phyloP scores from a whole-genome alignment of 768 basidiomycete genomes.

The Leccinum obscurum region DNA sequence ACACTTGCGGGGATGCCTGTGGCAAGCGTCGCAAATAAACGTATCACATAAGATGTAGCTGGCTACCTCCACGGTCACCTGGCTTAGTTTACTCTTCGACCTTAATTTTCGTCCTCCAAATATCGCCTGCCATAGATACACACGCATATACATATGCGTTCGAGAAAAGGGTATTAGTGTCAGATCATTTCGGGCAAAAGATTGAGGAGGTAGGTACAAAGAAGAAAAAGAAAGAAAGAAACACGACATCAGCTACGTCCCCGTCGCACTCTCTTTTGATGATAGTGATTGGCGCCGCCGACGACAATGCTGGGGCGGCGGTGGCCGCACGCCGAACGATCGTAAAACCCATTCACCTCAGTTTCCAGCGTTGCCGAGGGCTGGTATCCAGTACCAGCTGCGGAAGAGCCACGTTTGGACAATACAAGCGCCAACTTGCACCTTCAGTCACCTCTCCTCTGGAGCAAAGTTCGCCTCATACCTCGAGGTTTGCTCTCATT shows the following conservation, averaged over 20 bases:
- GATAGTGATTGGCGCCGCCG: too few species aligned
- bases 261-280: slow-evolving; percentile 21
- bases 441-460: too few species aligned
- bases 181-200: too few species aligned
- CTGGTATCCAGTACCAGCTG: too few species aligned
- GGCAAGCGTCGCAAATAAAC: not conserved
- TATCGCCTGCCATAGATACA: not conserved
- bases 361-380: slow-evolving; percentile 1
- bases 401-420: too few species aligned
- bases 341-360: not conserved
- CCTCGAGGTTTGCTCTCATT: too few species aligned
- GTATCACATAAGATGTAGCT: not conserved
- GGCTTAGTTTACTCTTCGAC: slow-evolving; percentile 11
- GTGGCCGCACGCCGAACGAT: not conserved
- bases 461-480: too few species aligned
- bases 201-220: too few species aligned
- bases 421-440: too few species aligned
- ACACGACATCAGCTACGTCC: not conserved
- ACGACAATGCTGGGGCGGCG: not conserved
- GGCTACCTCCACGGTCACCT: not conserved
- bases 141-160: not conserved
- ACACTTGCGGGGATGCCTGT: not conserved
- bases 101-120: slow-evolving; percentile 5
- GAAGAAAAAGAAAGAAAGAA: not conserved
- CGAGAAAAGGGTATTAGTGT: not conserved